Base-by-base conservation (phyloP, 192 early-diverging fungal species). In the Podila epigama region DNA sequence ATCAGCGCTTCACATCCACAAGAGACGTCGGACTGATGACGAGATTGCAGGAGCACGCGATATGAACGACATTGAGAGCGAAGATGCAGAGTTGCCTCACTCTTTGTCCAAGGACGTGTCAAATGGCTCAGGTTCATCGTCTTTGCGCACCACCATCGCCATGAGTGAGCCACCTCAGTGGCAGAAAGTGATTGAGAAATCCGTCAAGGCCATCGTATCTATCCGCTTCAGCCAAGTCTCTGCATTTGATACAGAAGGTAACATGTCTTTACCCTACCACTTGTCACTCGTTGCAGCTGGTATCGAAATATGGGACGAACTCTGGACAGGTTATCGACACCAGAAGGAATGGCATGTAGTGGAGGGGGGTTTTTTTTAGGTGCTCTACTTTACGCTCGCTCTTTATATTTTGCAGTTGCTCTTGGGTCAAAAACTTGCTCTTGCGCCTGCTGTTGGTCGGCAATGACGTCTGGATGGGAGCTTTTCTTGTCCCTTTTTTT, bases 201-300 rank as follows among this genome's bases (percentile, higher is more conserved):
- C 88, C 41, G 86, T 93, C 42, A 84, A 81, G 60, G 83, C 90
- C 28, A 92, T 95, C 59, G 93, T 95, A 13, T 88, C 89, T 32
- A 90, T 95, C 36, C 67, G 91, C 5, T 92, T 94, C 66, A 89
- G 87, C 37, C 91, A 92, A 65, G 89, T 90, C 2, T 80, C 88
- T 22, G 84, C 92, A 3, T 94, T 94, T 81, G 93, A 94, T 72
- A 94, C 91, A 1, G 91, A 94, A 81, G 82, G 82, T 82, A 75
- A 69, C 16, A 11, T 27, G 31, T 13, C 20, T 42, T 36, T 18
- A 32, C 18, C 6, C 31, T 36, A n/a, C 27, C 31, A 16, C 42
- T n/a, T 15, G 13, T 16, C 27, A 39, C 22, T 42, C 53, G 18
- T 20, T 32, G 16, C 32, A 13, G 16, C 10, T 32, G 53, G 35